Conservation (phyloP, 106 monocot genomes). For the Apostasia ramifera region DNA sequence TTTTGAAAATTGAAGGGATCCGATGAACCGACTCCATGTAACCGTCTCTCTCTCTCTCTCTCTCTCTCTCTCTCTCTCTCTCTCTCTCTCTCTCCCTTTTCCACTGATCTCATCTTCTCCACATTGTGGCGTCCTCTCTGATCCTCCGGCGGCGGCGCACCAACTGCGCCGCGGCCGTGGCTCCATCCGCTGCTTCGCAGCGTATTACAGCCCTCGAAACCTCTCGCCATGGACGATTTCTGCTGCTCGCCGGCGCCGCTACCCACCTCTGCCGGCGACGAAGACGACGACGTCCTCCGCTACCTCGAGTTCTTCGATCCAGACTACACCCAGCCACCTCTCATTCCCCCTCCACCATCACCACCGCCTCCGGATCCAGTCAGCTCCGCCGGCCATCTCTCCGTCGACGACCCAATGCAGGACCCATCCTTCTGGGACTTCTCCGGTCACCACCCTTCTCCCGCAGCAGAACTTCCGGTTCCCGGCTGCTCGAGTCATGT, state of each 20-base stretch:
- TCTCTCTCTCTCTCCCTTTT: neutral
- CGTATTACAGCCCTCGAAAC: neutral
- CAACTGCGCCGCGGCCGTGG: neutral
- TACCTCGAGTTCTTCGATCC: neutral
- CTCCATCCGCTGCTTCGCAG: neutral
- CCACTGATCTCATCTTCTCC: too few species aligned
- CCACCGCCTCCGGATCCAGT: neutral
- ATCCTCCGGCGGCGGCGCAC: too few species aligned
- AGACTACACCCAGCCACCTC: neutral
- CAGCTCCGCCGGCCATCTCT: neutral
- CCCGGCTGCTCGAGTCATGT: too few species aligned
- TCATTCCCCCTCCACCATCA: neutral
- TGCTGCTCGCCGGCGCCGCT: neutral
- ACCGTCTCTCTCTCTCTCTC: neutral
- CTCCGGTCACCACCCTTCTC: neutral
- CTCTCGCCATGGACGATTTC: neutral
- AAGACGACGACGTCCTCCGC: slow-evolving; percentile 2
- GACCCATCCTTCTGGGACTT: neutral
- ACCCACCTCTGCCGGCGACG: neutral
- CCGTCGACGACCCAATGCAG: neutral
- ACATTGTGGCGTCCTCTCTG: too few species aligned
- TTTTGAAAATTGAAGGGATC: neutral
- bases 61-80: neutral
- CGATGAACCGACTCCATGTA: neutral
- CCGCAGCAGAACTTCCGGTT: neutral